A percentile compares a stretch with the other conserved stretches of the same genome.
Evolutionary conservation across 2,329 filamentous ascomycete genomes (phyloP).

Genomic region (Trichoderma sp.): DNA sequence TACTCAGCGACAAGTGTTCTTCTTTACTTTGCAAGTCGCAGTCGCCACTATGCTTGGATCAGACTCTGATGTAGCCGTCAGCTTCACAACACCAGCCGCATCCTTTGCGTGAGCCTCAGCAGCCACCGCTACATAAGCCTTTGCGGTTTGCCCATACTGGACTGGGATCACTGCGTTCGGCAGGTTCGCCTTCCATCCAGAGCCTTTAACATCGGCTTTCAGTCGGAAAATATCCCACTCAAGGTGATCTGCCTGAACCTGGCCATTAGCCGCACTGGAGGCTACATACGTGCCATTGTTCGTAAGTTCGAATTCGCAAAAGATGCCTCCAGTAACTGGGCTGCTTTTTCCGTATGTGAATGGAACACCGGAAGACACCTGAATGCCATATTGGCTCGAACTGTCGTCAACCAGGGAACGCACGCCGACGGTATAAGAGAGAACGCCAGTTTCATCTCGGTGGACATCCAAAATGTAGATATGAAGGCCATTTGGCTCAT

Average conservation of each 20-base stretch:
- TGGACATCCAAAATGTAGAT: constrained; percentile 47
- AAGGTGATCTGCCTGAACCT: constrained; percentile 40
- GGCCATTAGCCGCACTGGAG: constrained; percentile 26
- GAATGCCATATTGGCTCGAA: constrained; percentile 32
- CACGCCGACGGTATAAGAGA: constrained; percentile 49
- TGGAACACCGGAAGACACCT: constrained; percentile 37
- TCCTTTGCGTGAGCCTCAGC: constrained; percentile 32
- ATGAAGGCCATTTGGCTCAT: constrained; percentile 47
- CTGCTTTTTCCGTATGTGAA: constrained; percentile 24
- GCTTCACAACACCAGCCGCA: constrained; percentile 30
- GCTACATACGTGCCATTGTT: constrained; percentile 42
- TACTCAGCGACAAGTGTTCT: constrained; percentile 14
- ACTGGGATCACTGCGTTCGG: constrained; percentile 41
- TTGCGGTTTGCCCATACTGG: constrained; percentile 39
- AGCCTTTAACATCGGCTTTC: constrained; percentile 41
- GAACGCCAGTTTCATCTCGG: constrained; percentile 40
- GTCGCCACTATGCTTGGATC: constrained; percentile 31
- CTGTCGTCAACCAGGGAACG: constrained; percentile 39
- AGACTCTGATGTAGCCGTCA: constrained; percentile 44
- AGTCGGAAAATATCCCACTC: constrained; percentile 47
- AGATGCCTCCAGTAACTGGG: constrained; percentile 35
- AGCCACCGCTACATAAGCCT: constrained; percentile 42
- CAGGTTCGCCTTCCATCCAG: constrained; percentile 46
- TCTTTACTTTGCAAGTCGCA: constrained; percentile 34
- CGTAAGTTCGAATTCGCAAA: constrained; percentile 46